These are phyloP conservation scores for Mycosarcoma mackinlayi DNA, from an alignment of 1,284 basidiomycete genomes.

Conservation along the genomic window DNA sequence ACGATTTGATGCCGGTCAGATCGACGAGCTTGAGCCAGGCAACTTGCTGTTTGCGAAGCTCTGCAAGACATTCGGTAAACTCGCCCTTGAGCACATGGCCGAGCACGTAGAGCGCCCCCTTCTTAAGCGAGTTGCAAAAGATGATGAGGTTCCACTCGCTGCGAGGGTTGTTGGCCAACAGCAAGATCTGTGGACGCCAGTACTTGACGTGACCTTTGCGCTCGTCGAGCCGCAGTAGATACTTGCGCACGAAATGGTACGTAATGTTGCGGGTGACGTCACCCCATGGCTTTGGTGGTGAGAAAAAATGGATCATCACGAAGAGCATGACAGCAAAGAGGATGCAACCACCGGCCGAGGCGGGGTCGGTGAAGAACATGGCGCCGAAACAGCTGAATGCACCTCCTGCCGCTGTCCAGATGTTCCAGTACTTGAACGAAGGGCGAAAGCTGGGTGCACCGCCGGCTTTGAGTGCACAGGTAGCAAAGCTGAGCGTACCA, in stretches of 20 bases:
- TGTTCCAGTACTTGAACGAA: slow-evolving; percentile 68
- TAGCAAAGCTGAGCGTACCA: slow-evolving; percentile 65
- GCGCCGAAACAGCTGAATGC: slow-evolving; percentile 60
- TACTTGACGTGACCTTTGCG: slow-evolving; percentile 68
- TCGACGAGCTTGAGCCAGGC: slow-evolving; percentile 68
- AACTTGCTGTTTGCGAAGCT: slow-evolving; percentile 64
- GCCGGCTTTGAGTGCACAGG: slow-evolving; percentile 66
- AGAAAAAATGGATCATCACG: slow-evolving; percentile 63
- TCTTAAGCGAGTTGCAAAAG: slow-evolving; percentile 68
- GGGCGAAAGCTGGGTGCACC: slow-evolving; percentile 67
- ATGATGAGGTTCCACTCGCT: slow-evolving; percentile 68
- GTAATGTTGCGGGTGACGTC: slow-evolving; percentile 67
- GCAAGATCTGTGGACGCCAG: slow-evolving; percentile 67
- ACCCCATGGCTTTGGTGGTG: slow-evolving; percentile 67
- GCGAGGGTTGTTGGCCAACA: slow-evolving; percentile 66
- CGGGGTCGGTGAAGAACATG: slow-evolving; percentile 65
- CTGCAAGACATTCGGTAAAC: slow-evolving; percentile 63
- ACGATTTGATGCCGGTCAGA: slow-evolving; percentile 64
- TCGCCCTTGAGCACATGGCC: slow-evolving; percentile 67
- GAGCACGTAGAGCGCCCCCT: slow-evolving; percentile 66
- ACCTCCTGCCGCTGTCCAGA: slow-evolving; percentile 66
- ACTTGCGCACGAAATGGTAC: slow-evolving; percentile 67
- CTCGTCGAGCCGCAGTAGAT: slow-evolving; percentile 66
- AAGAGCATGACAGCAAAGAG: slow-evolving; percentile 62
- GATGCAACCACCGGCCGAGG: slow-evolving; percentile 58